Evolutionary conservation across 108 stramenopile genomes (phyloP).

Genomic region (Cylindrotheca closterium): DNA sequence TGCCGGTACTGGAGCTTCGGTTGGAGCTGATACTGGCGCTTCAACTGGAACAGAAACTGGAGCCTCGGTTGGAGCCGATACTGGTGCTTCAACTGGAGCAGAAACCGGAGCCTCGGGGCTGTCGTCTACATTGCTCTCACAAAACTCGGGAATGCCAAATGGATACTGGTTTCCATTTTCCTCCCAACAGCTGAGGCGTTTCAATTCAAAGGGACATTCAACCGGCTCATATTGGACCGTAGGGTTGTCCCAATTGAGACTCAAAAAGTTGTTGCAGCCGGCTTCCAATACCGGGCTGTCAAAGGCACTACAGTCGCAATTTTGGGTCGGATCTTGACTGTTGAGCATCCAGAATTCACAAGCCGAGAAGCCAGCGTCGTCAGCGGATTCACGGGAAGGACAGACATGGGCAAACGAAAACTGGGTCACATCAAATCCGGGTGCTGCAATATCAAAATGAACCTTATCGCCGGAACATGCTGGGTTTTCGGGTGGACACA

Average conservation of each 20-base stretch:
- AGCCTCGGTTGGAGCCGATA: not conserved
- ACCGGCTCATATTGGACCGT: not conserved
- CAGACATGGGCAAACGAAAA: not conserved
- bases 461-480: slow-evolving; percentile 17
- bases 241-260: not conserved
- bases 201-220: slow-evolving; percentile 37
- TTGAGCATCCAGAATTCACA: not conserved
- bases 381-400: not conserved
- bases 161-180: slow-evolving; percentile 25
- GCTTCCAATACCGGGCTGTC: not conserved
- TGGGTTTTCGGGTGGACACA: slow-evolving; percentile 36
- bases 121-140: no score
- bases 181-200: slow-evolving; percentile 29
- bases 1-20: no score
- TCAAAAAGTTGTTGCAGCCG: not conserved
- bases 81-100: not conserved
- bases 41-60: not conserved
- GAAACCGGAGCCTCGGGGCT: no score
- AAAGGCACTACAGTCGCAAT: not conserved
- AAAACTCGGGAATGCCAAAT: no score
- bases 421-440: slow-evolving; percentile 42
- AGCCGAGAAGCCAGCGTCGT: not conserved
- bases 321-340: not conserved
- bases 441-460: slow-evolving; percentile 54
- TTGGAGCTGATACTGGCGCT: no score